These are phyloP conservation scores for Eucalyptus leucophloia DNA, from an alignment of 345 rosid species.

Conservation along the genomic window DNA sequence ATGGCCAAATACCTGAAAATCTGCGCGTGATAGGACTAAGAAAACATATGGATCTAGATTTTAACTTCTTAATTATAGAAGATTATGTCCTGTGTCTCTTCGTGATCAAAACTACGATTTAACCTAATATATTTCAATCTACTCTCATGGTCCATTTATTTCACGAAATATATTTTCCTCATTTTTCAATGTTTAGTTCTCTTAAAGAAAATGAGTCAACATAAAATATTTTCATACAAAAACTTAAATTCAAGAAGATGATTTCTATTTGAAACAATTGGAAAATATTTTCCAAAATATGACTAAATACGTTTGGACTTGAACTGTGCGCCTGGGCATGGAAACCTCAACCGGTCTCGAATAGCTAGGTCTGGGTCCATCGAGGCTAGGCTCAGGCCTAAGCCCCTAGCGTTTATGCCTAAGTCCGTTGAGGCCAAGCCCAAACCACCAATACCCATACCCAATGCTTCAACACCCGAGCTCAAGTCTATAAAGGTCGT, in stretches of 20 bases:
- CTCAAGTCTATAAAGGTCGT: not conserved
- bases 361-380: fast-evolving
- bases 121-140: not conserved
- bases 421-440: not conserved
- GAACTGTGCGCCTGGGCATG: fast-evolving
- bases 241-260: no score
- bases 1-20: not conserved
- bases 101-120: not conserved
- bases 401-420: not conserved
- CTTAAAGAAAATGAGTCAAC: not conserved
- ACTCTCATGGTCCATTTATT: not conserved
- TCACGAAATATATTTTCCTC: no score
- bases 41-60: not conserved
- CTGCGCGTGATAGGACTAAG: not conserved
- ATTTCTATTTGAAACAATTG: not conserved
- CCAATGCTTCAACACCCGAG: no score
- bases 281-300: no score
- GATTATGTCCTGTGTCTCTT: not conserved
- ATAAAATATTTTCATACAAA: no score
- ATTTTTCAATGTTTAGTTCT: not conserved
- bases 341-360: not conserved
- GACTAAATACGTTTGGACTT: not conserved
- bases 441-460: not conserved
- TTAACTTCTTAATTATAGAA: not conserved
- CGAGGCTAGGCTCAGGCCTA: fast-evolving